Percentiles rank a stretch among this genome's conserved stretches.
phyloP scores from a whole-genome alignment of 768 basidiomycete genomes.

The Lentinula lateritia region DNA sequence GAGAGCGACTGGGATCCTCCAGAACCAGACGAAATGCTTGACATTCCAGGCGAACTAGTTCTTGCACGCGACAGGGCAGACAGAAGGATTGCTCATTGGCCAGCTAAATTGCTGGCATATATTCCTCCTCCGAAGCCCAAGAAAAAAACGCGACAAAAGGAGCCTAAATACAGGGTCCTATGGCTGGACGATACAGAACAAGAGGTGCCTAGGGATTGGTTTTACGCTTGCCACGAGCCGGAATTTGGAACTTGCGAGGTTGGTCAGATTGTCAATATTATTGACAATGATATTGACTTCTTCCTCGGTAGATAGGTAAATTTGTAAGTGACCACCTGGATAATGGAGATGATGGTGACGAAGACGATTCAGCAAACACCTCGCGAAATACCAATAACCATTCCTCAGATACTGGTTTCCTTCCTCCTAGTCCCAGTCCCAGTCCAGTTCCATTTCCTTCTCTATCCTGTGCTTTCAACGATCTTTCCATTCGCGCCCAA shows the following conservation, averaged over 20 bases:
- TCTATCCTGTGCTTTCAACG: constrained; percentile 32
- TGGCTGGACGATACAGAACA: constrained; percentile 50
- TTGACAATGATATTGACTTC: background rate
- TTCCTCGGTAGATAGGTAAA: constrained; percentile 41
- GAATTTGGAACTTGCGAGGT: constrained; percentile 64
- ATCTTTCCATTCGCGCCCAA: constrained; percentile 49
- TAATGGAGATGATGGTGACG: constrained; percentile 23
- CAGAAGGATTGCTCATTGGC: constrained; percentile 51
- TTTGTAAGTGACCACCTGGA: constrained; percentile 44
- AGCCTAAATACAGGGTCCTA: constrained; percentile 44
- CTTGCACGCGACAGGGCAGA: constrained; percentile 40
- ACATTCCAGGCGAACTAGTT: constrained; percentile 65
- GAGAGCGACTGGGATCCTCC: constrained; percentile 32
- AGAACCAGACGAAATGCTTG: constrained; percentile 39
- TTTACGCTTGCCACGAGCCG: constrained; percentile 52
- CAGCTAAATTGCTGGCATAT: constrained; percentile 54
- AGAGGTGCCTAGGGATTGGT: constrained; percentile 42
- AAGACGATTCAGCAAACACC: constrained; percentile 10
- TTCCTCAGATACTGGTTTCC: background rate
- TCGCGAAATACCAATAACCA: background rate
- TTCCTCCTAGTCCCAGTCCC: constrained; percentile 31
- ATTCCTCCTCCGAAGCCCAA: constrained; percentile 32
- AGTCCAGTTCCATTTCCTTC: constrained; percentile 39
- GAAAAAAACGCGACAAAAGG: constrained; percentile 22
- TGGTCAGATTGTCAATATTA: background rate